Evolutionary conservation across 2,329 filamentous ascomycete genomes (phyloP).

Genomic region (Phialophora chinensis): DNA sequence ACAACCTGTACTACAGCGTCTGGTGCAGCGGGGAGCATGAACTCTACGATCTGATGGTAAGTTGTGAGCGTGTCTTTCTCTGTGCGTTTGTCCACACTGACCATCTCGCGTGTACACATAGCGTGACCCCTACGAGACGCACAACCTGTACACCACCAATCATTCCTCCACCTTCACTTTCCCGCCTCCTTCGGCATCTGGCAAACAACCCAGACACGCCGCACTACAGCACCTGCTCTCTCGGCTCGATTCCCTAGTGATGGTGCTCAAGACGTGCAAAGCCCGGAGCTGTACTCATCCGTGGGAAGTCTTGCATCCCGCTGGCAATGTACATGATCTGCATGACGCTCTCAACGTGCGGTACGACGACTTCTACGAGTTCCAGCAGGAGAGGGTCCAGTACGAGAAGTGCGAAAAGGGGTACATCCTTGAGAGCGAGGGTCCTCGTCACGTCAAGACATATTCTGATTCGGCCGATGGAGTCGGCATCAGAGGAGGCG

Average conservation of each 20-base stretch:
- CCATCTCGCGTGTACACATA: conserved; percentile 19
- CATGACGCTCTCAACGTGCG: conserved; percentile 43
- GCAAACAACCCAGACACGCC: background rate
- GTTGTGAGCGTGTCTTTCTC: conserved; percentile 36
- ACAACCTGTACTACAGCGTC: conserved; percentile 50
- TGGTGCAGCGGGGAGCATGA: conserved; percentile 52
- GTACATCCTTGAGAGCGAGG: conserved; percentile 47
- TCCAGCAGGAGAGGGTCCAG: conserved; percentile 43
- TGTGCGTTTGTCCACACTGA: background rate
- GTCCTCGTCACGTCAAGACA: conserved; percentile 37
- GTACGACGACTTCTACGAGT: conserved; percentile 44
- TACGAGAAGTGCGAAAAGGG: conserved; percentile 47
- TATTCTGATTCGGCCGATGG: conserved; percentile 4
- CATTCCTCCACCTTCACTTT: conserved; percentile 18
- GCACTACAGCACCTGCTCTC: conserved; percentile 39
- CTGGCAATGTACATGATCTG: conserved; percentile 42
- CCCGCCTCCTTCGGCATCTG: background rate
- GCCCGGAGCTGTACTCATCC: conserved; percentile 46
- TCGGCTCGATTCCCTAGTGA: conserved; percentile 46
- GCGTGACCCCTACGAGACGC: conserved; percentile 47
- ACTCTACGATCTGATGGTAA: conserved; percentile 45
- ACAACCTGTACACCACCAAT: conserved; percentile 42
- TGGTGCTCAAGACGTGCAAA: conserved; percentile 51
- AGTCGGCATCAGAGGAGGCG: conserved; percentile 18
- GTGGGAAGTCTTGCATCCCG: conserved; percentile 47